Evolutionary conservation across 768 basidiomycete genomes (phyloP).

Genomic region (Symmetrospora coprosmae): DNA sequence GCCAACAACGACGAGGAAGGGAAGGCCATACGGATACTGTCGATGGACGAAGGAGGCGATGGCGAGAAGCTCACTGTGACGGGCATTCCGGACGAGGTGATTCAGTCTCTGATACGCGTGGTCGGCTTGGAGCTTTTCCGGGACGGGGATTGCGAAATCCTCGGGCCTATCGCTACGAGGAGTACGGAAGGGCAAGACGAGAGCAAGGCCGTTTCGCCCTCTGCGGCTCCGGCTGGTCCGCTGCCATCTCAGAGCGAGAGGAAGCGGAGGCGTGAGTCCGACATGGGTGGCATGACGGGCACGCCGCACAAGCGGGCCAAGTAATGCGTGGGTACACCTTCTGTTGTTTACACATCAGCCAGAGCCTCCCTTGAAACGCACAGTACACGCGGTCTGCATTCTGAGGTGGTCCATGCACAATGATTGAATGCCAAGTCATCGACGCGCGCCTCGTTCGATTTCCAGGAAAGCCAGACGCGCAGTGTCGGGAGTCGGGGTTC

Average conservation of each 20-base stretch:
- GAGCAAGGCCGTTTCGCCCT: background rate
- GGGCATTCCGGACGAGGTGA: background rate
- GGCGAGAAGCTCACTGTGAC: background rate
- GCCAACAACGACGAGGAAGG: slow-evolving; percentile 17
- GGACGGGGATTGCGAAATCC: slow-evolving; percentile 15
- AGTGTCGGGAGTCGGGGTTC: too few species aligned
- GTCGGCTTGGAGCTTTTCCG: slow-evolving; percentile 16
- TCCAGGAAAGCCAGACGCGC: too few species aligned
- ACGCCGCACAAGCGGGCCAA: too few species aligned
- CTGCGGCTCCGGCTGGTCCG: background rate
- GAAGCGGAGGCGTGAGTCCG: slow-evolving; percentile 11
- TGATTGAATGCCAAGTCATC: too few species aligned
- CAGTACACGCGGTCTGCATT: too few species aligned
- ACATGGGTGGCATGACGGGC: background rate
- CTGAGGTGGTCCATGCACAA: too few species aligned
- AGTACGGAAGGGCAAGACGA: too few species aligned
- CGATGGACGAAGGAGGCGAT: background rate
- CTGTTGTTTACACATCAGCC: too few species aligned
- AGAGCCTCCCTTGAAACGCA: too few species aligned
- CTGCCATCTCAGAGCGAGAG: background rate
- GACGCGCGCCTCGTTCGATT: too few species aligned
- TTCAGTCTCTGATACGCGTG: slow-evolving; percentile 5
- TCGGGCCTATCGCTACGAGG: background rate
- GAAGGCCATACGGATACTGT: background rate
- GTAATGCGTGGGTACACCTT: too few species aligned